Evolutionary conservation across 345 rosid species (phyloP), one percentile per base, ranked within the genome.

Genomic region (Citrus glauca): DNA sequence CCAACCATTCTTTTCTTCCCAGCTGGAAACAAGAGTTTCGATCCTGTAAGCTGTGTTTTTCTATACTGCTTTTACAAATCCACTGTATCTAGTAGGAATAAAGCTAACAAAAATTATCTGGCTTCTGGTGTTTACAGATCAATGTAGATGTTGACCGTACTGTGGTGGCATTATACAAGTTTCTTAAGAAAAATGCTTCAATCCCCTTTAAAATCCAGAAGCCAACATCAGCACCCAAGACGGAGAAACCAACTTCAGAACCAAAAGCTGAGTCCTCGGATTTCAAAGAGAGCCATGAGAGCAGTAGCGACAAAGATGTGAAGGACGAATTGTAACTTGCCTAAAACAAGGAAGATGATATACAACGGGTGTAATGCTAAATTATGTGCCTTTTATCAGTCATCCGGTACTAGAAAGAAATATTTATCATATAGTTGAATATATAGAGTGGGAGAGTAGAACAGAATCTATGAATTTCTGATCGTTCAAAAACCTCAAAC

Each of bases 1-100:
- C 99, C 99, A 35, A 92, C 99, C n/a, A 83, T 96, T 75, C 88
- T 96, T 63, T 96, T 96, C 91, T 96, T 90, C 89, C 98, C 98
- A 37, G 98, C 99, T 25, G 98, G 99, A 76, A 96, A 94, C 90
- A 97, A 94, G 88, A 91, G 97, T 81, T 96, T 91, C 60, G 95
- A 96, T 75, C 98, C 99, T 2, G 99, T 96, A 87, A 90, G 92
- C 77, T 38, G 60, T 45, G 19, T 60, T 45, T 45, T 35, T 70
- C 78, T 77, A 19, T 59, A 61, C 60, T 22, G 32, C 48, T 20
- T 30, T 74, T 48, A 45, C 50, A 13, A 2, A 11, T 50, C 19
- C 11, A 30, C 5, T 13, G 30, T 35, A 38, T 45, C 30, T 64
- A 6, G 7, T 32, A 32, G 17, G 62, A 22, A 1, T 60, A 55